These are phyloP conservation scores for Pugionium cornutum DNA, from an alignment of 345 rosid species.

Conservation along the genomic window DNA sequence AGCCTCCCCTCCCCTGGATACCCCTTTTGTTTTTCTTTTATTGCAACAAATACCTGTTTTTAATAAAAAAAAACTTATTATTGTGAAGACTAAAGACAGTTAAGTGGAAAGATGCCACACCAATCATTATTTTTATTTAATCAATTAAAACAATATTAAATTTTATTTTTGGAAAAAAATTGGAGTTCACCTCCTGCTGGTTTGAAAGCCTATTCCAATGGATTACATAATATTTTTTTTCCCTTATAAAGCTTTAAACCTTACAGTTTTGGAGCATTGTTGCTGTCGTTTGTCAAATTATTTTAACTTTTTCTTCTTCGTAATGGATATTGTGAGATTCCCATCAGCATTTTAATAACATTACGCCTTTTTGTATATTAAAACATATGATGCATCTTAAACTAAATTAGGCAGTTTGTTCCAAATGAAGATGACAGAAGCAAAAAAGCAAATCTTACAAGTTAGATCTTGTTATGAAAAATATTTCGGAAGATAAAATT, in stretches of 20 bases:
- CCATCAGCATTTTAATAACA: slow-evolving; percentile 24
- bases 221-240: not conserved
- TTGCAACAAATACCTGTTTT: not conserved
- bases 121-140: slow-evolving; percentile 11
- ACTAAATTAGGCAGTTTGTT: not conserved
- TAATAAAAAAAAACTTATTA: not conserved
- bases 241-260: slow-evolving; percentile 18
- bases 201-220: slow-evolving; percentile 10
- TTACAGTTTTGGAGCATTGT: slow-evolving; percentile 8
- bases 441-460: slow-evolving; percentile 21
- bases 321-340: slow-evolving; percentile 28
- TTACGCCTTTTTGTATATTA: not conserved
- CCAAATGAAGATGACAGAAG: slow-evolving; percentile 34
- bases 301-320: slow-evolving; percentile 3
- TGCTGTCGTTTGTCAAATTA: slow-evolving; percentile 13
- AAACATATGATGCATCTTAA: too few relatives aligned
- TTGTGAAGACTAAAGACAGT: slow-evolving; percentile 23
- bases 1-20: slow-evolving; percentile 39
- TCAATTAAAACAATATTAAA: slow-evolving; percentile 12
- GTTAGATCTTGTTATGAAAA: slow-evolving; percentile 18
- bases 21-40: slow-evolving; percentile 1
- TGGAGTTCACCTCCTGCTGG: not conserved
- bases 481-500: too few relatives aligned
- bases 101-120: slow-evolving; percentile 37
- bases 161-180: not conserved